Evolutionary conservation across 2,329 filamentous ascomycete genomes (phyloP).

Genomic region (Chrysosporium keratinophilum): DNA sequence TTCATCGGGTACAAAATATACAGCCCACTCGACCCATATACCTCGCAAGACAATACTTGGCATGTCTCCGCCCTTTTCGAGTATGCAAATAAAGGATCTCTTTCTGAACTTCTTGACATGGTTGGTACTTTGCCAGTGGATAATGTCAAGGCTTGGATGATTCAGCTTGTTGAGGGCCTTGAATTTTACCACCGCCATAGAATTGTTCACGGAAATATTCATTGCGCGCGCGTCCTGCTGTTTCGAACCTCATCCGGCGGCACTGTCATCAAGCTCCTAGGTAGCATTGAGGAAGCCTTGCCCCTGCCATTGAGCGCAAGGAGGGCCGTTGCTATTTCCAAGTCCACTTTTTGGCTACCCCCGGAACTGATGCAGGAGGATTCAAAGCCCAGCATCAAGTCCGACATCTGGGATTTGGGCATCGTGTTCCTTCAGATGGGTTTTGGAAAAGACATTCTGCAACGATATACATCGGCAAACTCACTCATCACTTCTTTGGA

Average conservation of each 20-base stretch:
- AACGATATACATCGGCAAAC: constrained; percentile 68
- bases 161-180: constrained; percentile 78
- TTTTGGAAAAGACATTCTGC: constrained; percentile 67
- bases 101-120: constrained; percentile 71
- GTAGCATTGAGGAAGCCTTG: constrained; percentile 41
- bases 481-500: constrained; percentile 60
- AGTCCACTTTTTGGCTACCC: constrained; percentile 72
- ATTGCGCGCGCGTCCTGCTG: constrained; percentile 67
- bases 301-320: constrained; percentile 39
- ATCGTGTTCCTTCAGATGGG: constrained; percentile 89
- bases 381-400: constrained; percentile 53
- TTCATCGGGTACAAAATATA: constrained; percentile 76
- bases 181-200: constrained; percentile 79
- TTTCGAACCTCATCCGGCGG: constrained; percentile 59
- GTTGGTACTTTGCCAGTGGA: constrained; percentile 62
- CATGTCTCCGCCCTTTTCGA: constrained; percentile 65
- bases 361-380: constrained; percentile 61
- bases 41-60: constrained; percentile 45
- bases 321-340: constrained; percentile 45
- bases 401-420: constrained; percentile 91
- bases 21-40: constrained; percentile 34
- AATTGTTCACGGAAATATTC: constrained; percentile 72
- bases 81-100: constrained; percentile 68
- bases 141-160: constrained; percentile 79
- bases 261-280: constrained; percentile 49